phyloP scores from a whole-genome alignment of 192 early-diverging fungal genomes.

The Polychytrium aggregatum region DNA sequence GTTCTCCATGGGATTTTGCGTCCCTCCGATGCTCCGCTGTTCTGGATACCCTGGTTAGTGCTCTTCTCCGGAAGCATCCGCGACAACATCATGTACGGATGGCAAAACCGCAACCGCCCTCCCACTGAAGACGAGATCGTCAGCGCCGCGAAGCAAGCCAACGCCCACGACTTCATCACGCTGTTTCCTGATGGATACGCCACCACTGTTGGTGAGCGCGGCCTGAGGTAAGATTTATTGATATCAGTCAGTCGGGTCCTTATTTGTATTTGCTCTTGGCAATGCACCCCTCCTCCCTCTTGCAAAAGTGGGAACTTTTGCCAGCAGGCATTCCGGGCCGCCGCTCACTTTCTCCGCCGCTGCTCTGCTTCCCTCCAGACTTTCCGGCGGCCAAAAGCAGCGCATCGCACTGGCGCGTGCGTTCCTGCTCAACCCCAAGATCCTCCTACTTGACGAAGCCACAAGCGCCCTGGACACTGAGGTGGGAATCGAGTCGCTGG shows the following conservation, averaged over 20 bases:
- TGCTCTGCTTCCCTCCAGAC: constrained; percentile 12
- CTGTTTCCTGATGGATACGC: constrained; percentile 41
- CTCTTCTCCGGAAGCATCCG: constrained; percentile 43
- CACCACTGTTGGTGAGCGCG: constrained; percentile 27
- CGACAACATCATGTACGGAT: constrained; percentile 44
- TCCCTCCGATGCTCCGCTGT: no score
- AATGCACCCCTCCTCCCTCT: no score
- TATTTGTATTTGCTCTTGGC: no score
- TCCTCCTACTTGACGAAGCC: constrained; percentile 65
- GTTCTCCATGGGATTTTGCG: no score
- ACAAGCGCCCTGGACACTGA: constrained; percentile 77
- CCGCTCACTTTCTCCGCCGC: constrained; percentile 19
- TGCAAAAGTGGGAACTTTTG: no score
- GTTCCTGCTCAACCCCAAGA: constrained; percentile 33
- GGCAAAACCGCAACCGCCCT: not conserved
- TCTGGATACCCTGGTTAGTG: no score
- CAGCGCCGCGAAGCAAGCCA: constrained; percentile 58
- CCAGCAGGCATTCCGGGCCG: no score
- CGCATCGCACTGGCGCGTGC: constrained; percentile 45
- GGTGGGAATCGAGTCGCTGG: not conserved
- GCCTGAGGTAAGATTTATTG: constrained; percentile 3
- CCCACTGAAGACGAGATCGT: constrained; percentile 43
- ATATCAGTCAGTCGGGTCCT: no score
- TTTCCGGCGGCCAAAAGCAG: constrained; percentile 32
- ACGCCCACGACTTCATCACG: constrained; percentile 56